These are phyloP conservation scores for Bimuria novae-zelandiae DNA, from an alignment of 2,329 filamentous ascomycete genomes.

Conservation along the genomic window DNA sequence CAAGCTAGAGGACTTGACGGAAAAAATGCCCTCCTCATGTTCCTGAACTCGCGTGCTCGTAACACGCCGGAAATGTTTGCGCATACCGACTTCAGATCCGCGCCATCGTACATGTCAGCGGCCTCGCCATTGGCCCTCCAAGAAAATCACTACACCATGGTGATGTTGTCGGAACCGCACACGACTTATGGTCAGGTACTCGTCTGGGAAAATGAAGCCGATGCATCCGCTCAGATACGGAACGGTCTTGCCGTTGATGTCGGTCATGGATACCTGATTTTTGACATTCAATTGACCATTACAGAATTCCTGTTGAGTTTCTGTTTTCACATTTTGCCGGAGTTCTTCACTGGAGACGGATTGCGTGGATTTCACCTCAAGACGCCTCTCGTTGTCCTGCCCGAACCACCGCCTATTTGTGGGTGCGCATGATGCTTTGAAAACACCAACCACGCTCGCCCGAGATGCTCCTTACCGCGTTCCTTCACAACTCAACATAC, in stretches of 20 bases:
- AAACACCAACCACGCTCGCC: background rate
- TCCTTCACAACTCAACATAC: background rate
- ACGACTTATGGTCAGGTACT: constrained; percentile 42
- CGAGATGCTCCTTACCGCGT: background rate
- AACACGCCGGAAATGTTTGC: constrained; percentile 56
- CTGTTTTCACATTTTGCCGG: background rate
- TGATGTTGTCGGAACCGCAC: background rate
- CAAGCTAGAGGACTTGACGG: constrained; percentile 61
- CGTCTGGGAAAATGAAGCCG: background rate
- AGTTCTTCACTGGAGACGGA: background rate
- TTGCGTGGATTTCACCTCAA: background rate
- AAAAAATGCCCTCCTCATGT: constrained; percentile 51
- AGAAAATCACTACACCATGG: background rate
- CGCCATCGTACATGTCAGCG: background rate
- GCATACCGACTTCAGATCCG: constrained; percentile 44
- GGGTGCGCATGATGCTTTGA: background rate
- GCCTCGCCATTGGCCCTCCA: background rate
- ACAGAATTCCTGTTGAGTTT: background rate
- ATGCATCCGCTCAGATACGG: background rate
- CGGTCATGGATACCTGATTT: background rate
- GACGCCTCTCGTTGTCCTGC: background rate
- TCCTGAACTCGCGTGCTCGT: constrained; percentile 59
- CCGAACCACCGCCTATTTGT: background rate
- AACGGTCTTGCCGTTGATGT: background rate
- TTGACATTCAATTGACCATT: background rate